phyloP scores from a whole-genome alignment of 768 basidiomycete genomes.

The Boletus reticuloceps region DNA sequence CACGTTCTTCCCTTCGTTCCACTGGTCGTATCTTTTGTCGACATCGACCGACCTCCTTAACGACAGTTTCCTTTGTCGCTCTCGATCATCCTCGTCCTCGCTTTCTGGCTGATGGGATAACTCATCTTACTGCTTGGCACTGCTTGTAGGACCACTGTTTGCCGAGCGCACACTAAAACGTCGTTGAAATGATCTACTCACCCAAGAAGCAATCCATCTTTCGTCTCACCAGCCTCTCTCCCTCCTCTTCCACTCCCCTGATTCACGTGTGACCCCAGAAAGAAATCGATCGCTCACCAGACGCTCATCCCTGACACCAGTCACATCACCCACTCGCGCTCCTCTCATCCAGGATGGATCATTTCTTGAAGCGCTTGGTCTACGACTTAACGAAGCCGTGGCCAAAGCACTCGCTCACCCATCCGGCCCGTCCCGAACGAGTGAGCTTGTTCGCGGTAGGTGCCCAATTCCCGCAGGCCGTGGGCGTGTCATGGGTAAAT shows the following conservation, averaged over 20 bases:
- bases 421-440: constrained; percentile 45
- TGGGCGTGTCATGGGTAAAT: constrained; percentile 59
- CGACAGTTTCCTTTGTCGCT: constrained; percentile 25
- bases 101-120: constrained; percentile 43
- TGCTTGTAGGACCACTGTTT: constrained; percentile 28
- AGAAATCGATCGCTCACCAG: constrained; percentile 53
- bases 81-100: neutral
- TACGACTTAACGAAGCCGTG: constrained; percentile 80
- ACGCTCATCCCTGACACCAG: constrained; percentile 43
- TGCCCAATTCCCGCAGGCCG: constrained; percentile 74
- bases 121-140: constrained; percentile 12
- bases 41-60: constrained; percentile 82
- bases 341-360: constrained; percentile 73
- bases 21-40: constrained; percentile 55
- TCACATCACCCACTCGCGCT: constrained; percentile 33
- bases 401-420: constrained; percentile 73
- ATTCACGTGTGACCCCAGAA: constrained; percentile 40
- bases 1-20: constrained; percentile 58
- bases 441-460: constrained; percentile 61
- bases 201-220: constrained; percentile 68
- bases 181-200: constrained; percentile 52
- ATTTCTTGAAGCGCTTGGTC: constrained; percentile 71
- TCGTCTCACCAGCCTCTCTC: constrained; percentile 59
- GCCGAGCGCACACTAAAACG: neutral
- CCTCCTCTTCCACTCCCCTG: constrained; percentile 50